phyloP scores from a whole-genome alignment of 768 basidiomycete genomes.

The Cyclocybe cylindracea region DNA sequence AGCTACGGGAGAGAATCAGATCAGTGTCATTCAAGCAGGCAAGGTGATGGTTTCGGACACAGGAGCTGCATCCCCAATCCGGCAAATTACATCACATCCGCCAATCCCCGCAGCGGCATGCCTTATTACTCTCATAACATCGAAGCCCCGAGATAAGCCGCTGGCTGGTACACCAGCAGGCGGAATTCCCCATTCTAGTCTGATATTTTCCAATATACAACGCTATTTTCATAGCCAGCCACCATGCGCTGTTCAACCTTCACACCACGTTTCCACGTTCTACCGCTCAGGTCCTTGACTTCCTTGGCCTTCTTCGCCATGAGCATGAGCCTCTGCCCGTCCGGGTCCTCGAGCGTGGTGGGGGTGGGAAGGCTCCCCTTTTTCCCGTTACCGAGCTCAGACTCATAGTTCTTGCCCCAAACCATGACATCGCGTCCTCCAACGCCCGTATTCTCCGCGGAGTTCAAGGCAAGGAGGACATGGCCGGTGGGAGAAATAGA shows the following conservation, averaged over 20 bases:
- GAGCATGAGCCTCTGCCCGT: slow-evolving; percentile 64
- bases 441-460: slow-evolving; percentile 47
- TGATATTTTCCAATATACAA: slow-evolving; percentile 70
- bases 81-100: no score
- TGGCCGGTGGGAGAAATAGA: slow-evolving; percentile 78
- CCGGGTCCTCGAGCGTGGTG: slow-evolving; percentile 45
- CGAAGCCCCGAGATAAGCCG: no score
- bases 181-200: background rate
- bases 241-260: slow-evolving; percentile 65
- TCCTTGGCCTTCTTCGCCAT: slow-evolving; percentile 46
- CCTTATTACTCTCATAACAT: no score
- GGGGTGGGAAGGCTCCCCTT: slow-evolving; percentile 60
- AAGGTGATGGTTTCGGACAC: no score
- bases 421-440: slow-evolving; percentile 66
- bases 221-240: slow-evolving; percentile 62
- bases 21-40: no score
- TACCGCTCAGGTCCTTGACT: slow-evolving; percentile 61
- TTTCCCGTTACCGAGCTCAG: slow-evolving; percentile 77
- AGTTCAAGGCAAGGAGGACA: slow-evolving; percentile 72
- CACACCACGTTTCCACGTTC: slow-evolving; percentile 58
- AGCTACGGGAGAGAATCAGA: no score
- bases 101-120: no score
- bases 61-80: no score
- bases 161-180: no score
- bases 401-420: slow-evolving; percentile 76